A percentile compares a stretch with the other conserved stretches of the same genome.
phyloP scores from a whole-genome alignment of 495 filamentous ascomycete genomes.

The Podospora pseudocomata region DNA sequence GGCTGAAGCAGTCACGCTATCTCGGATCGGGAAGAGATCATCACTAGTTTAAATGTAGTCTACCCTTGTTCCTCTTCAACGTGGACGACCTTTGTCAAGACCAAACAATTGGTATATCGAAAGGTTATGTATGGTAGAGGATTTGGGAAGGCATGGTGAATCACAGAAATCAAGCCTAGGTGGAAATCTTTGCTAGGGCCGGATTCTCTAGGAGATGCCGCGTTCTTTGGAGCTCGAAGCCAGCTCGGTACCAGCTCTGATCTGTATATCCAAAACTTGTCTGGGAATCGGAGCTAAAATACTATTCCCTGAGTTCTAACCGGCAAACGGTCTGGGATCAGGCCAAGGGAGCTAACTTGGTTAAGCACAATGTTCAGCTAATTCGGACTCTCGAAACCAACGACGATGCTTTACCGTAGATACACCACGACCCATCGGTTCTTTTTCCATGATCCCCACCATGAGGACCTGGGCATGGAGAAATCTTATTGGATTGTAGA shows the following conservation, averaged over 20 bases:
- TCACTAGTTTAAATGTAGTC: background rate
- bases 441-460: background rate
- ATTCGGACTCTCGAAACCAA: background rate
- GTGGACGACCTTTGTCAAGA: background rate
- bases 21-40: background rate
- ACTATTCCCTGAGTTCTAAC: background rate
- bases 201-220: background rate
- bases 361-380: background rate
- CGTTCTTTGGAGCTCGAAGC: background rate
- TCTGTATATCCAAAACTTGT: background rate
- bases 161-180: background rate
- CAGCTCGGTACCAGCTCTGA: background rate
- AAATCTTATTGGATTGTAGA: background rate
- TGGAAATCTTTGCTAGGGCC: too few relatives aligned
- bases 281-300: background rate
- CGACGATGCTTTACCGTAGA: background rate
- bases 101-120: too few relatives aligned
- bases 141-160: background rate
- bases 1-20: background rate
- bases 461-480: background rate
- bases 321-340: background rate
- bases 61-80: too few relatives aligned
- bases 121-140: too few relatives aligned
- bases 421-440: background rate
- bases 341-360: background rate